Base-by-base conservation (phyloP, 2,329 filamentous ascomycete genomes). In the Pseudogymnoascus pannorum region DNA sequence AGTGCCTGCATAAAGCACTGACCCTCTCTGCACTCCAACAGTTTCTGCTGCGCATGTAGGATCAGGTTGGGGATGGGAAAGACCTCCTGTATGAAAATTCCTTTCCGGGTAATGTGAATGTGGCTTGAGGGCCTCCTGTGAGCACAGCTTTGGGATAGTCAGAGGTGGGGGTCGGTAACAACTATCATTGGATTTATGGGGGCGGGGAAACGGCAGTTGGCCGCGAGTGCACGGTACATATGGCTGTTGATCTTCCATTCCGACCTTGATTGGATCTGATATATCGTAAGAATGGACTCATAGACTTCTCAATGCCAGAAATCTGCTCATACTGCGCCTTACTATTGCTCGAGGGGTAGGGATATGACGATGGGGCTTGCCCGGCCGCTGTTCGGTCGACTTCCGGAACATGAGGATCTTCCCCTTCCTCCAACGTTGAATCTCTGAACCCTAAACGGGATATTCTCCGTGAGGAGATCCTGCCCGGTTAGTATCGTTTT, bases 161-260 rank as follows among this genome's bases (percentile, higher is more conserved):
- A 51, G 22, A 26, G 22, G 22, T 51, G 44, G 24, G 44, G 44
- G 24, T 8, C 29, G 44, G 44, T 51, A 51, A 29, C 24, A n/a
- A 29, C 44, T 51, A n/a, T 29, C 6, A 51, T 51, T 51, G 44
- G 44, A 26, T n/a, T 51, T 51, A 7, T 26, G 44, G 44, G 24
- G 22, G 44, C 44, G 44, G 44, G 44, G 44, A 51, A 51, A 11
- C 44, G 44, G 44, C 29, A 51, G 44, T 51, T 51, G 44, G 44
- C 44, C 44, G 44, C 22, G 22, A n/a, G 44, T 51, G 44, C 44
- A 51, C 44, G 22, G 44, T 29, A 51, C 7, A 51, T 51, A 51
- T 29, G 44, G 14, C 44, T 29, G 44, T 51, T 51, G 44, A 51
- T 51, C 22, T 51, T 51, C 44, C 22, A 26, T 26, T 26, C 7